Percentiles rank a stretch among this genome's conserved stretches.
phyloP scores from a whole-genome alignment of 2,329 filamentous ascomycete genomes.

The Penicillium freii region DNA sequence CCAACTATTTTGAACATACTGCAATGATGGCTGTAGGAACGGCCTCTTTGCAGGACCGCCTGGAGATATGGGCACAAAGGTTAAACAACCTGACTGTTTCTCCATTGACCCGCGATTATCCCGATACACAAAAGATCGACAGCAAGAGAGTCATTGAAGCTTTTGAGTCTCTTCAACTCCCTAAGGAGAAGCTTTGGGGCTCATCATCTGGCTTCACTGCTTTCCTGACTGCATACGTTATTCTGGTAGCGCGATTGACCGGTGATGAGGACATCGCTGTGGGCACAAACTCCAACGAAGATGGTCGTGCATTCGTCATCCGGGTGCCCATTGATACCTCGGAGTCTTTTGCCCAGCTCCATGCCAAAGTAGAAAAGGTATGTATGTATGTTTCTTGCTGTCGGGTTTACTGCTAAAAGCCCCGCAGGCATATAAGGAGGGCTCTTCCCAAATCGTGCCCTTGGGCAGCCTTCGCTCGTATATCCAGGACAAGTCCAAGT shows the following conservation, averaged over 20 bases:
- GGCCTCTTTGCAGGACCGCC: slow-evolving; percentile 37
- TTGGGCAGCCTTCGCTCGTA: slow-evolving; percentile 41
- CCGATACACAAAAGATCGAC: slow-evolving; percentile 39
- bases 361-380: slow-evolving; percentile 43
- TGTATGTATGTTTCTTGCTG: neutral
- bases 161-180: slow-evolving; percentile 42
- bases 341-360: slow-evolving; percentile 43
- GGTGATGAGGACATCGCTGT: slow-evolving; percentile 52
- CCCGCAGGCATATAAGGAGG: slow-evolving; percentile 40
- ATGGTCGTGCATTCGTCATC: slow-evolving; percentile 48
- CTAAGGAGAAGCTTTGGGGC: slow-evolving; percentile 38
- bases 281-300: slow-evolving; percentile 44
- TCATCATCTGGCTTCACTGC: slow-evolving; percentile 40
- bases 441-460: slow-evolving; percentile 44
- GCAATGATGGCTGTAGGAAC: slow-evolving; percentile 37
- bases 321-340: slow-evolving; percentile 42
- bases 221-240: slow-evolving; percentile 45
- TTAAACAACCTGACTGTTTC: slow-evolving; percentile 45
- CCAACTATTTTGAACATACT: slow-evolving; percentile 19
- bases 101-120: slow-evolving; percentile 46
- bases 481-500: slow-evolving; percentile 42
- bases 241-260: slow-evolving; percentile 47
- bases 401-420: slow-evolving; percentile 4
- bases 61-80: slow-evolving; percentile 44
- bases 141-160: slow-evolving; percentile 44